Evolutionary conservation across 2,329 filamentous ascomycete genomes (phyloP).

Genomic region (Nothomitra cinnamomea): DNA sequence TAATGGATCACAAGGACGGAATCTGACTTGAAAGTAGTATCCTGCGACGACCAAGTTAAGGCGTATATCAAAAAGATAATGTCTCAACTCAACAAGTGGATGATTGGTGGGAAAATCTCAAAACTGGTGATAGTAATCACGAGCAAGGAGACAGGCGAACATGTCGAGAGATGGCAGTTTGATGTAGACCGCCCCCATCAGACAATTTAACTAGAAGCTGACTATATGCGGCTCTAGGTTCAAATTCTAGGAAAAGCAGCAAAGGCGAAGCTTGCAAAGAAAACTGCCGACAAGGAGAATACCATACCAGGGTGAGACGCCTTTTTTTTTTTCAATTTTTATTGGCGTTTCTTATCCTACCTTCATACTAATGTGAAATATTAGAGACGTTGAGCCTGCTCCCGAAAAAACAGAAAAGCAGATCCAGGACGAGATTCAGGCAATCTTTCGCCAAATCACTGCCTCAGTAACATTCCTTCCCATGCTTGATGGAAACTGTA

Average conservation of each 20-base stretch:
- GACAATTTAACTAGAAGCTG: constrained; percentile 12
- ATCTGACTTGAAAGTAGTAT: constrained; percentile 37
- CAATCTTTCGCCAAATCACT: constrained; percentile 94
- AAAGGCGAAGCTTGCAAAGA: constrained; percentile 32
- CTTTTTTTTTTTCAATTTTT: background rate
- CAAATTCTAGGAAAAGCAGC: constrained; percentile 37
- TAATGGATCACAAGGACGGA: background rate
- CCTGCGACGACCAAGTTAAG: constrained; percentile 93
- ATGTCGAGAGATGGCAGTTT: constrained; percentile 96
- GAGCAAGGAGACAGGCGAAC: constrained; percentile 89
- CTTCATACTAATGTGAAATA: constrained; percentile 1
- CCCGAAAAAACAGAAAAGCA: constrained; percentile 76
- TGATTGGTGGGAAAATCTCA: constrained; percentile 90
- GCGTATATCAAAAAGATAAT: constrained; percentile 99
- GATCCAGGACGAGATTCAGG: constrained; percentile 90
- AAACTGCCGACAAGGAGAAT: constrained; percentile 53
- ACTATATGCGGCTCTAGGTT: constrained; percentile 25
- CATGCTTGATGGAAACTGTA: constrained; percentile 85
- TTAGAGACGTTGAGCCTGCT: constrained; percentile 17
- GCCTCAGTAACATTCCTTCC: constrained; percentile 94
- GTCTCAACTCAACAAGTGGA: constrained; percentile 94
- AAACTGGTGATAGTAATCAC: constrained; percentile 95
- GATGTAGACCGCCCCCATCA: constrained; percentile 41
- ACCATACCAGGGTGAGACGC: constrained; percentile 32
- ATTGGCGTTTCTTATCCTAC: background rate